A percentile compares a stretch with the other conserved stretches of the same genome.
These are phyloP conservation scores for Cercophora sp. DNA, from an alignment of 495 filamentous ascomycete species.

Conservation along the genomic window DNA sequence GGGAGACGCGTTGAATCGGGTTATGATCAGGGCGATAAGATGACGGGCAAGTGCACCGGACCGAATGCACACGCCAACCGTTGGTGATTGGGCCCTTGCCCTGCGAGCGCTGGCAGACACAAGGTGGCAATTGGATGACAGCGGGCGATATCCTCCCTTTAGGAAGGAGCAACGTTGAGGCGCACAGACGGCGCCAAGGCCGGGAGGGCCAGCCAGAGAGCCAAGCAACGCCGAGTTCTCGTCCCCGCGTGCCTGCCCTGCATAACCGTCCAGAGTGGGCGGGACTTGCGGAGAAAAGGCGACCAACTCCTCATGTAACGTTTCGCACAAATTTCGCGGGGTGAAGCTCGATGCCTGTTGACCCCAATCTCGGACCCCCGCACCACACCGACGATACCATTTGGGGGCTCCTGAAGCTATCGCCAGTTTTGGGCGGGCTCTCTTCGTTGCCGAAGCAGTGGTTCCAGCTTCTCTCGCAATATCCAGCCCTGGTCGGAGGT, in stretches of 20 bases:
- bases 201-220: neutral
- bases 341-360: too few species aligned
- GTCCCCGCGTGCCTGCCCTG: slow-evolving; percentile 13
- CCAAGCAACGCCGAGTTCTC: slow-evolving; percentile 6
- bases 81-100: slow-evolving; percentile 2
- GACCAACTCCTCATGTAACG: slow-evolving; percentile 15
- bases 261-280: slow-evolving; percentile 15
- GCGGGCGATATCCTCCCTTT: slow-evolving; percentile 1
- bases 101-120: neutral
- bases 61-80: slow-evolving; percentile 1
- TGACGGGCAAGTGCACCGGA: slow-evolving; percentile 8
- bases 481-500: too few species aligned
- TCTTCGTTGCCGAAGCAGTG: too few species aligned
- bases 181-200: slow-evolving; percentile 1
- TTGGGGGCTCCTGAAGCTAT: too few species aligned
- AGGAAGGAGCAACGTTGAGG: slow-evolving; percentile 15
- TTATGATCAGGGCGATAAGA: slow-evolving; percentile 4
- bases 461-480: too few species aligned
- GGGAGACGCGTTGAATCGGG: neutral
- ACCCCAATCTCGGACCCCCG: too few species aligned
- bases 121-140: slow-evolving; percentile 4
- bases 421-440: too few species aligned
- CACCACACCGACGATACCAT: too few species aligned
- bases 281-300: neutral
- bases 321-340: slow-evolving; percentile 7